Conservation (phyloP, 2,329 filamentous ascomycete species). For the Aspergillus sp. region DNA sequence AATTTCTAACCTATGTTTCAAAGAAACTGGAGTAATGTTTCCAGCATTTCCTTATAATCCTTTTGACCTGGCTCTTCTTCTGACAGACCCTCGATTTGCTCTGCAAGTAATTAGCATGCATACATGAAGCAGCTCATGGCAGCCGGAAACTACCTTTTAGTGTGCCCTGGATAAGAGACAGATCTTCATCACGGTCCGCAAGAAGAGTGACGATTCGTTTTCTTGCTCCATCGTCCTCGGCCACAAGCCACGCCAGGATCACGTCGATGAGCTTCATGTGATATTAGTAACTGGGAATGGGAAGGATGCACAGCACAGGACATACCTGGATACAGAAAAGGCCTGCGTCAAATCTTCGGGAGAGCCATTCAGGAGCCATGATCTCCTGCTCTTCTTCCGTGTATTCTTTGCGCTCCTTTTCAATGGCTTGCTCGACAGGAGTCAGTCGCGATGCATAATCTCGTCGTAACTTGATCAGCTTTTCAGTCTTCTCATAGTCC, state of each 20-base stretch:
- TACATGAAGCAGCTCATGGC: background rate
- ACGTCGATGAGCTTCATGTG: constrained; percentile 66
- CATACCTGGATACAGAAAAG: constrained; percentile 71
- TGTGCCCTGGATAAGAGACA: constrained; percentile 63
- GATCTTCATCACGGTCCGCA: constrained; percentile 63
- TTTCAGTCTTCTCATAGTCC: constrained; percentile 78
- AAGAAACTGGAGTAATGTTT: constrained; percentile 51
- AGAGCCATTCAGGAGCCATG: constrained; percentile 69
- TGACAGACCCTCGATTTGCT: constrained; percentile 61
- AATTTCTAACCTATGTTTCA: constrained; percentile 9
- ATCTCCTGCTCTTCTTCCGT: constrained; percentile 59
- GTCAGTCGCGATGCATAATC: constrained; percentile 65
- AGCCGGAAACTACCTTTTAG: constrained; percentile 54
- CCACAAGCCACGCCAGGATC: constrained; percentile 83
- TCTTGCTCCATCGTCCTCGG: constrained; percentile 77
- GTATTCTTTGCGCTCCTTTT: constrained; percentile 53
- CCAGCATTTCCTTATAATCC: constrained; percentile 62
- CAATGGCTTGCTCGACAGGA: constrained; percentile 62
- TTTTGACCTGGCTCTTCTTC: constrained; percentile 54
- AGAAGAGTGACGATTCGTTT: constrained; percentile 63
- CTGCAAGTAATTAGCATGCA: constrained; percentile 32
- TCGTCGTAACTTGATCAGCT: constrained; percentile 67
- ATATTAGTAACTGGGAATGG: background rate
- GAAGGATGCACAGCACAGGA: background rate
- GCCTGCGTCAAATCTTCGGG: constrained; percentile 75